phyloP scores from a whole-genome alignment of 176 grass and related monocot genomes.

The Puccinellia tenuiflora region DNA sequence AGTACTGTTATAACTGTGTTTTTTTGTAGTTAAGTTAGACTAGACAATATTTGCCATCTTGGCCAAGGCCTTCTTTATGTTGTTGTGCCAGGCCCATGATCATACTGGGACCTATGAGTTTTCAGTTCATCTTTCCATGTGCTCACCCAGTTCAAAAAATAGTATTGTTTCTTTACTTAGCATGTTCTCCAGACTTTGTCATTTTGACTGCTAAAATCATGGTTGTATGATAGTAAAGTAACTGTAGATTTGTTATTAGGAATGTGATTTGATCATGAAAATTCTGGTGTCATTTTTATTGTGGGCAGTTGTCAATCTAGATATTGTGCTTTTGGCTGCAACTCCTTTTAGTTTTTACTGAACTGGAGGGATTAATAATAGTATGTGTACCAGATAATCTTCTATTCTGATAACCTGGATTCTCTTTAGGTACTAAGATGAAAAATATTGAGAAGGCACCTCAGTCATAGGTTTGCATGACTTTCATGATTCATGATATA shows the following conservation, averaged over 20 bases:
- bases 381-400: background rate
- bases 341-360: background rate
- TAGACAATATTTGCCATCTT: background rate
- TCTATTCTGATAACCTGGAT: background rate
- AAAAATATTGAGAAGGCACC: background rate
- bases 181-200: background rate
- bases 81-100: background rate
- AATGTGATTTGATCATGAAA: background rate
- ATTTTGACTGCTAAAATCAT: background rate
- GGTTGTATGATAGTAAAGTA: background rate
- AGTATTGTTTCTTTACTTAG: background rate
- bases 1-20: background rate
- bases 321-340: background rate
- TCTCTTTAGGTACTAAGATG: background rate
- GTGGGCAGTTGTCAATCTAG: background rate
- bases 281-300: slow-evolving; percentile 13
- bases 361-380: background rate
- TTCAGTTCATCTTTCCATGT: background rate
- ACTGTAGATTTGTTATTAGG: background rate
- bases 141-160: background rate
- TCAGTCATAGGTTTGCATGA: background rate
- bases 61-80: background rate
- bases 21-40: background rate
- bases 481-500: background rate
- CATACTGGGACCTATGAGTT: background rate